Evolutionary conservation across 2,329 filamentous ascomycete genomes (phyloP).

Genomic region (Penicillium griseofulvum): DNA sequence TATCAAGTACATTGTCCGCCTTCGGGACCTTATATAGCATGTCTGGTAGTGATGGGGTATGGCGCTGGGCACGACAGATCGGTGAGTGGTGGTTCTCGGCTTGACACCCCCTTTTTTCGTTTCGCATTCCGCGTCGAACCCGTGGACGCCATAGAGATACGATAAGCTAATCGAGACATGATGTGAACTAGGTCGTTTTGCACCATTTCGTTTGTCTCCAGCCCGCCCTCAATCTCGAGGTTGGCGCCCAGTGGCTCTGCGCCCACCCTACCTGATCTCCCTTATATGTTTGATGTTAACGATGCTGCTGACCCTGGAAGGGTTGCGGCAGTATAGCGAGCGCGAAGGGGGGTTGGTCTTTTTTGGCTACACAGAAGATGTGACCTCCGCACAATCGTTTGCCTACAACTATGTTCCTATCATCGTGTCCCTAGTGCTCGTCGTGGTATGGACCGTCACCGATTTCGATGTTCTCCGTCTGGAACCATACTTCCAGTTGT

Average conservation of each 20-base stretch:
- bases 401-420: constrained; percentile 43
- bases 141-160: neutral
- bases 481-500: constrained; percentile 49
- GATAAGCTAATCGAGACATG: neutral
- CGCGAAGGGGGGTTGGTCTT: constrained; percentile 30
- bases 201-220: neutral
- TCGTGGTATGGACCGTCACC: constrained; percentile 49
- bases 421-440: constrained; percentile 46
- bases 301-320: constrained; percentile 28
- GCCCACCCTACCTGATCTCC: constrained; percentile 28
- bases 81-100: constrained; percentile 14
- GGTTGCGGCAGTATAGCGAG: constrained; percentile 30
- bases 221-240: constrained; percentile 11
- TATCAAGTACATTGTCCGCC: constrained; percentile 4
- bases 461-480: constrained; percentile 52
- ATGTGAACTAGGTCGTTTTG: neutral
- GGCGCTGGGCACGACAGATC: constrained; percentile 15
- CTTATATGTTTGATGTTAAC: constrained; percentile 24
- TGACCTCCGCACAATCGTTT: constrained; percentile 30
- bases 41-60: constrained; percentile 16
- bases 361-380: constrained; percentile 29
- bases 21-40: constrained; percentile 20
- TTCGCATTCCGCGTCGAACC: neutral
- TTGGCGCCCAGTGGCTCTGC: constrained; percentile 36
- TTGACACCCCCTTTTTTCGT: neutral